These are phyloP conservation scores for Cutaneotrichosporon cutaneum DNA, from an alignment of 1,284 basidiomycete genomes.

Conservation along the genomic window DNA sequence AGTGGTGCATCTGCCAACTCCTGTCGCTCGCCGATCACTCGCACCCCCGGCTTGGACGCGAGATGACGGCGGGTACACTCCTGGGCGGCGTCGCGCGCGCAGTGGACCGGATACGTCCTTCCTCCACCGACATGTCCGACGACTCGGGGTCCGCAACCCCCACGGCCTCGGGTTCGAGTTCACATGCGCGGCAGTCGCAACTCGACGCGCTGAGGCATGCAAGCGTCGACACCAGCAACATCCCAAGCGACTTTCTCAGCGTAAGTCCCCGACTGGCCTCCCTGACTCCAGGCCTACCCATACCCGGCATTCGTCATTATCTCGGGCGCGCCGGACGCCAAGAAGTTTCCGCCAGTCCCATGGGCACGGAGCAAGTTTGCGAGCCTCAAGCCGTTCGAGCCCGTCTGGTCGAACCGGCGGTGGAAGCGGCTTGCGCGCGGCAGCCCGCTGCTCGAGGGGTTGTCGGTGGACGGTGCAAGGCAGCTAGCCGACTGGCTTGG, in stretches of 20 bases:
- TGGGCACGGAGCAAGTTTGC: constrained; percentile 1
- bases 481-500: constrained; percentile 40
- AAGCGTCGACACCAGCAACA: neutral
- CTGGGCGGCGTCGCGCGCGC: neutral
- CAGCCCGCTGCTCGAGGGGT: constrained; percentile 32
- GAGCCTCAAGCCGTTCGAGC: constrained; percentile 21
- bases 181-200: neutral
- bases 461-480: constrained; percentile 34
- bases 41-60: neutral
- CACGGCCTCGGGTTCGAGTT: neutral
- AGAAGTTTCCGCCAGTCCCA: neutral
- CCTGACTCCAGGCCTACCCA: constrained; percentile 35
- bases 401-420: constrained; percentile 39
- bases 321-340: neutral
- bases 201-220: neutral
- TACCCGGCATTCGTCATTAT: constrained; percentile 45
- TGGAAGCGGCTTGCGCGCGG: constrained; percentile 34
- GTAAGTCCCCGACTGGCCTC: constrained; percentile 14
- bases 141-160: neutral
- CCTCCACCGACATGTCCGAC: neutral
- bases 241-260: constrained; percentile 40
- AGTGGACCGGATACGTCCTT: neutral
- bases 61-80: neutral
- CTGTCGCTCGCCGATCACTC: neutral
- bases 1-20: neutral